Evolutionary conservation across 2,329 filamentous ascomycete genomes (phyloP).

Genomic region (Talaromyces albobiverticillius): DNA sequence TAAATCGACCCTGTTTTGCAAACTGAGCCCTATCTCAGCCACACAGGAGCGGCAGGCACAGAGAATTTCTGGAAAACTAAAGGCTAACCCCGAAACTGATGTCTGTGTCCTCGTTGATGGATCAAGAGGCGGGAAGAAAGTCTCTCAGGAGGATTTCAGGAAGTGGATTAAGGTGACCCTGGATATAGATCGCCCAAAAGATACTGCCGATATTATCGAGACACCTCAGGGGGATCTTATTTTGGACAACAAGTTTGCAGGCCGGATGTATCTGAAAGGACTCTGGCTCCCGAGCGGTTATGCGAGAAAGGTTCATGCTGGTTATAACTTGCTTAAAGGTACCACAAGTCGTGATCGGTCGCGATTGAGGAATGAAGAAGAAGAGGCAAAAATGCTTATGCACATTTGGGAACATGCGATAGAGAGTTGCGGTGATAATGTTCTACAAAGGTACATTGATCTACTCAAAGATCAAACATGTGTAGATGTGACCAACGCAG

Average conservation of each 20-base stretch:
- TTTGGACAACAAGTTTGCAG: not conserved
- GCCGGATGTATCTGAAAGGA: slow-evolving; percentile 3
- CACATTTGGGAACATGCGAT: slow-evolving; percentile 1
- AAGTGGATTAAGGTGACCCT: not conserved
- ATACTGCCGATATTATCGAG: not conserved
- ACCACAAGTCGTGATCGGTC: not conserved
- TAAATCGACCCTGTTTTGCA: not conserved
- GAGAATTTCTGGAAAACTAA: not conserved
- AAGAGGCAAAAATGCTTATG: not conserved
- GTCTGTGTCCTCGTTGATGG: not conserved
- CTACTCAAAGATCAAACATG: not conserved
- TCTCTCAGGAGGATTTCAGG: not conserved
- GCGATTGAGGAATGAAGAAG: not conserved
- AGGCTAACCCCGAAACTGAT: not conserved
- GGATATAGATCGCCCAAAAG: not conserved
- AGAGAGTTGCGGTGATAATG: not conserved
- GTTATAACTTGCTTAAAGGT: slow-evolving; percentile 3
- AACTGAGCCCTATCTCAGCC: not conserved
- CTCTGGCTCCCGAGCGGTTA: not conserved
- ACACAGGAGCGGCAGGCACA: not conserved
- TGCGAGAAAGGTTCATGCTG: not conserved
- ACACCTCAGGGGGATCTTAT: slow-evolving; percentile 4
- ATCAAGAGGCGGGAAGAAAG: not conserved
- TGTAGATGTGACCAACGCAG: not conserved
- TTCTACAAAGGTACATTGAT: not conserved